Evolutionary conservation across 345 rosid genomes (phyloP).

Genomic region (Turnera subulata): DNA sequence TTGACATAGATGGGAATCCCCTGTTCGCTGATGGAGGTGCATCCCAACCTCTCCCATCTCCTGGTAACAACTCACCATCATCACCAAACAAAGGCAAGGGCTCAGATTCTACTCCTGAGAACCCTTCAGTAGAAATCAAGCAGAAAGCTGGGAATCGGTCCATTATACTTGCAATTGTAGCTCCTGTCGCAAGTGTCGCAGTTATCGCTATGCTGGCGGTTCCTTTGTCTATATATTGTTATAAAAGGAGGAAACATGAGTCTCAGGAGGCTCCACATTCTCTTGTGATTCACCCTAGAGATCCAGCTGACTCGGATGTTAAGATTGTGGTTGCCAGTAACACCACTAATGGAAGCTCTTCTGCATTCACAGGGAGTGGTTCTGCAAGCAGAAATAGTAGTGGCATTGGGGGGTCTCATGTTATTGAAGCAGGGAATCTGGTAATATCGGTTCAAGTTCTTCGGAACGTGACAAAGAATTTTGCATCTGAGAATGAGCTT

Average conservation of each 20-base stretch:
- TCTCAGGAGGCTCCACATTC: constrained; percentile 39
- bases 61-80: not conserved
- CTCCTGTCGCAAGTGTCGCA: constrained; percentile 43
- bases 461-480: constrained; percentile 59
- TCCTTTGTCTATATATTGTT: constrained; percentile 45
- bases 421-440: constrained; percentile 65
- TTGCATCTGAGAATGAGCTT: constrained; percentile 61
- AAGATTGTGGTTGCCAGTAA: constrained; percentile 56
- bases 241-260: constrained; percentile 33
- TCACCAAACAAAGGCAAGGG: constrained; percentile 5
- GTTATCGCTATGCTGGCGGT: constrained; percentile 36
- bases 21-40: constrained; percentile 17
- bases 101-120: constrained; percentile 16
- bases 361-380: constrained; percentile 40
- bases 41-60: constrained; percentile 20
- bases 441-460: constrained; percentile 76
- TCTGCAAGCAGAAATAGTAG: constrained; percentile 47
- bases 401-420: constrained; percentile 51
- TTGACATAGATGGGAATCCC: constrained; percentile 43
- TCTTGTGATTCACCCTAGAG: constrained; percentile 64
- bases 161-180: constrained; percentile 39
- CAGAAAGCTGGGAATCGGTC: constrained; percentile 19
- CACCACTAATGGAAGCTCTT: constrained; percentile 41
- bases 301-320: constrained; percentile 54
- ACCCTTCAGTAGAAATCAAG: constrained; percentile 25